A percentile compares a stretch with the other conserved stretches of the same genome.
phyloP scores from a whole-genome alignment of 2,329 filamentous ascomycete species.

The Claviceps africana region DNA sequence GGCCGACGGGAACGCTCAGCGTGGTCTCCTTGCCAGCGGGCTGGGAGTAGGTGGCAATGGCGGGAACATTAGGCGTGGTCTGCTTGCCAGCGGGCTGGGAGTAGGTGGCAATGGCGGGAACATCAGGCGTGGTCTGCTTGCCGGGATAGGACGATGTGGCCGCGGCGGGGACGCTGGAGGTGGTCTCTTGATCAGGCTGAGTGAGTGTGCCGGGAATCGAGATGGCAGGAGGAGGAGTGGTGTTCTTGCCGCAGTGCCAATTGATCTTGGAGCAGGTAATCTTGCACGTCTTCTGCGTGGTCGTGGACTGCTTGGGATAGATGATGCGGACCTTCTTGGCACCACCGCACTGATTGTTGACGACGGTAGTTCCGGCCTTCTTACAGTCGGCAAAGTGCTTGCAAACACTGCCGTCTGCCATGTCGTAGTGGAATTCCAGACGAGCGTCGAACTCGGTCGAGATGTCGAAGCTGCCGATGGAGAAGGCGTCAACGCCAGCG shows the following conservation, averaged over 20 bases:
- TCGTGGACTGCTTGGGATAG: slow-evolving; percentile 40
- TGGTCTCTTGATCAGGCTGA: background rate
- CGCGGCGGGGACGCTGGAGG: background rate
- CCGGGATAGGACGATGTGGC: slow-evolving; percentile 3
- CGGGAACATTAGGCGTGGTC: background rate
- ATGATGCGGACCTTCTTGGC: slow-evolving; percentile 67
- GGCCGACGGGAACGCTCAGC: background rate
- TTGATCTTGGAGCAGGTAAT: slow-evolving; percentile 29
- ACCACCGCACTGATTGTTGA: slow-evolving; percentile 86
- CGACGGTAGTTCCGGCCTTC: slow-evolving; percentile 51
- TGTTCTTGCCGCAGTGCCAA: slow-evolving; percentile 50
- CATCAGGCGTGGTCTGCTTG: background rate
- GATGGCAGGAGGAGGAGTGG: slow-evolving; percentile 1
- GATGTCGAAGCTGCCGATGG: slow-evolving; percentile 60
- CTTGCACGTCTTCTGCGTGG: slow-evolving; percentile 45
- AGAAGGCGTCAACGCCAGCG: slow-evolving; percentile 41
- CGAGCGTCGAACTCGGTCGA: slow-evolving; percentile 62
- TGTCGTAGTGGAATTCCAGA: slow-evolving; percentile 74
- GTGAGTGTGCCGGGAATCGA: background rate
- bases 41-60: background rate
- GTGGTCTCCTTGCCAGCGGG: too few species aligned
- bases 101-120: too few species aligned
- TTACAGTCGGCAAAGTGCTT: slow-evolving; percentile 61
- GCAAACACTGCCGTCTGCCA: slow-evolving; percentile 71
- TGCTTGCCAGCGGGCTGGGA: background rate